These are phyloP conservation scores for Podaxis sp. DNA, from an alignment of 768 basidiomycete genomes.

Conservation along the genomic window DNA sequence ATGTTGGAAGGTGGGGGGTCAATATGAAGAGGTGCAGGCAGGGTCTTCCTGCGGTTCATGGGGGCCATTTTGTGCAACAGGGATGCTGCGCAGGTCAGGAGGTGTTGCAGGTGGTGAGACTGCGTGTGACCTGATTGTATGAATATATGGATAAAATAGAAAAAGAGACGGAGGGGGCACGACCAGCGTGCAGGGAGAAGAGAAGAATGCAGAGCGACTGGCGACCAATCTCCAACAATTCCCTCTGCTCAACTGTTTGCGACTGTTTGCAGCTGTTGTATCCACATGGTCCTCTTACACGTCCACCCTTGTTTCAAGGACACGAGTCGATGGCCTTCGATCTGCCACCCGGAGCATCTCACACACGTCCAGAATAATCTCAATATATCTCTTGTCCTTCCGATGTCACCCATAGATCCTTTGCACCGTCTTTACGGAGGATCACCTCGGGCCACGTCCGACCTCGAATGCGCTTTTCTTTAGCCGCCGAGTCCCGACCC, in stretches of 20 bases:
- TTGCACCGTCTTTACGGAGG: too few relatives aligned
- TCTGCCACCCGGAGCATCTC: background rate
- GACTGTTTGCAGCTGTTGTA: background rate
- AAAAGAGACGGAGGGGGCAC: slow-evolving; percentile 24
- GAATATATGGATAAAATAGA: background rate
- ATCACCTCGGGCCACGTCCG: background rate
- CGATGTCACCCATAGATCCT: too few relatives aligned
- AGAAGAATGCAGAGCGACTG: slow-evolving; percentile 18
- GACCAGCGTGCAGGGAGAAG: slow-evolving; percentile 41
- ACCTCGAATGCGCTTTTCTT: background rate
- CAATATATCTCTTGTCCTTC: too few relatives aligned
- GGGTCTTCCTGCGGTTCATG: slow-evolving; percentile 50
- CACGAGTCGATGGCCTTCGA: background rate
- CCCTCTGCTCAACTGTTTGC: background rate
- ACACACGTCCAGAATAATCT: background rate
- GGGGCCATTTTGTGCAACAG: slow-evolving; percentile 24
- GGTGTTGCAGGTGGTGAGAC: background rate
- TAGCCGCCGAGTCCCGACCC: background rate
- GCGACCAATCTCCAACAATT: background rate
- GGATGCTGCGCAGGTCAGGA: slow-evolving; percentile 1
- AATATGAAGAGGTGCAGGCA: slow-evolving; percentile 59
- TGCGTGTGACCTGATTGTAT: background rate
- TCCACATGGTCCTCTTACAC: background rate
- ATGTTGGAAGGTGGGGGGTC: slow-evolving; percentile 48
- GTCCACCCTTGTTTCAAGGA: background rate